Conservation (phyloP, 805 yeast genomes). For the Starmerella bombicola region DNA sequence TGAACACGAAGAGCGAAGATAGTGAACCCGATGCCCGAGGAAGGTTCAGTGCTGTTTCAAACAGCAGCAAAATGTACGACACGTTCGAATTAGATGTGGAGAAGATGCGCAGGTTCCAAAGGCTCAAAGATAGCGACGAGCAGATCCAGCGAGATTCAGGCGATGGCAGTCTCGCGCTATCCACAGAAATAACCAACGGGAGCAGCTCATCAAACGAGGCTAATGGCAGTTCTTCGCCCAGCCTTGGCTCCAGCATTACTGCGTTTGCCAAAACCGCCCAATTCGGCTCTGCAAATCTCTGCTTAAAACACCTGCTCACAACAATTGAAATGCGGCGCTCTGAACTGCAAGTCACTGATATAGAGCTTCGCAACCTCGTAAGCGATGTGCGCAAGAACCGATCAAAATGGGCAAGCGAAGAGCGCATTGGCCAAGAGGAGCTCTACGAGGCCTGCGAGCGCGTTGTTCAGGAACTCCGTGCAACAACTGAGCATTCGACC, state of each 20-base stretch:
- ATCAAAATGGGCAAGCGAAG: conserved; percentile 97
- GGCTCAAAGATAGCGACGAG: conserved; percentile 68
- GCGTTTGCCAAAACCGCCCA: conserved; percentile 30
- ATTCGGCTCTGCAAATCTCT: conserved; percentile 62
- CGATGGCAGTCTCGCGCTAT: conserved; percentile 12
- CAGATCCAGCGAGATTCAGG: conserved; percentile 32
- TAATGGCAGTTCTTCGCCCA: conserved; percentile 16
- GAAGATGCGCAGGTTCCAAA: conserved; percentile 59
- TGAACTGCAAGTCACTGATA: conserved; percentile 57
- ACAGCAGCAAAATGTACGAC: conserved; percentile 52
- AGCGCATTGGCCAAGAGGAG: conserved; percentile 92
- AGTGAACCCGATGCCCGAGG: conserved; percentile 19
- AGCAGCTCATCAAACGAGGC: conserved; percentile 3
- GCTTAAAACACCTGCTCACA: conserved; percentile 65
- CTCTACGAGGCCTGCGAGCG: conserved; percentile 94
- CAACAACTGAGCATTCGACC: conserved; percentile 91
- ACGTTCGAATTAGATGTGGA: conserved; percentile 58
- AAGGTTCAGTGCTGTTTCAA: conserved; percentile 26
- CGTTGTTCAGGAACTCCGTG: conserved; percentile 78
- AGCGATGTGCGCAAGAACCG: conserved; percentile 89
- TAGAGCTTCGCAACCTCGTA: conserved; percentile 70
- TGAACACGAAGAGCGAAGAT: conserved; percentile 18
- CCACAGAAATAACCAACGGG: conserved; percentile 6
- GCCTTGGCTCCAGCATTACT: conserved; percentile 6
- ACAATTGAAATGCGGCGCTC: conserved; percentile 71